Evolutionary conservation across 768 basidiomycete genomes (phyloP), one percentile per base, ranked within the genome.

Genomic region (Rhodotorula toruloides): DNA sequence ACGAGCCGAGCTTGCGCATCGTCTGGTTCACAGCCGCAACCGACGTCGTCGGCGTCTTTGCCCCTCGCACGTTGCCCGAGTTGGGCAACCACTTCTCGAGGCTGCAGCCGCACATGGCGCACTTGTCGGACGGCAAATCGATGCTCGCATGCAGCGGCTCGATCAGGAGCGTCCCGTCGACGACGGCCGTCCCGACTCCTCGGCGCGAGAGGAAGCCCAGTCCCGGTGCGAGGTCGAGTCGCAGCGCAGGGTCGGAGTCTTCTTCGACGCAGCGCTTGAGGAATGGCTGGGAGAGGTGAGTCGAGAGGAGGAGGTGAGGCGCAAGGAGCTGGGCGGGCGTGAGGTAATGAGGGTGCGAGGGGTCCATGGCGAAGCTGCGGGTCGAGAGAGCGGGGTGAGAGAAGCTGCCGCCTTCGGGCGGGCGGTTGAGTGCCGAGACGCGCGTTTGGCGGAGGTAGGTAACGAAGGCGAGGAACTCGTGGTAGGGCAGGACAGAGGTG

Each of bases 181-280:
- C 85, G 63, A 99, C 89, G 10, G 94, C 94, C 32, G 85, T 79
- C 7, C 86, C 82, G 31, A 98, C 87, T 8, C 86, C 86, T 36
- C 91, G 85, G 34, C 92, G 84, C 22, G 88, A 87, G n/a, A 98
- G 81, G 89, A 90, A 98, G 74, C 90, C 92, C 40, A 99, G 80
- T 19, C 91, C 89, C 0, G 93, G 90, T 0, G 96, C 92, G n/a
- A 89, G 80, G 75, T 98, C 96, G 25, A 99, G 83, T 14, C 96
- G 86, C 37, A 96, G 80, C 0, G 92, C 90, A 0, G 94, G 90
- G 73, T 99, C 94, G 31, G 92, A 91, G 56, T 76, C 75, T 31
- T 76, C 75, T 47, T 74, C 74, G 44, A 74, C 62, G 58, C 70
- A 68, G 31, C 75, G 72, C 61, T 74, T 76, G 17, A 76, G 29